phyloP scores from a whole-genome alignment of 306 rosid genomes.

The Astragalus membranaceus region DNA sequence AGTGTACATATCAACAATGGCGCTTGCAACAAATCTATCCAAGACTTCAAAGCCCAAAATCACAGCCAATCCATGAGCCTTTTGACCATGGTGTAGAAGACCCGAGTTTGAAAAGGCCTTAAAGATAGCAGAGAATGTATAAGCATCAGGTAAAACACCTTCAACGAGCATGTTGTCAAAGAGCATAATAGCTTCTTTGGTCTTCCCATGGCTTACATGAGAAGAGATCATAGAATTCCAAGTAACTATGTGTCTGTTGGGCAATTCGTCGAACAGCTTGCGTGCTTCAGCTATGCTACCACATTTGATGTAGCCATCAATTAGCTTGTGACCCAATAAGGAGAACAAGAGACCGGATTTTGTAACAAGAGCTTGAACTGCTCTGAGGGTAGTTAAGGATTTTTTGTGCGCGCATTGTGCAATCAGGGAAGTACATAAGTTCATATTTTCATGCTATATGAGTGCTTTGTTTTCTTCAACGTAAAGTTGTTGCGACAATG shows the following conservation, averaged over 20 bases:
- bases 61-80: slow-evolving; percentile 62
- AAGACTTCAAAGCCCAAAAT: slow-evolving; percentile 58
- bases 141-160: slow-evolving; percentile 57
- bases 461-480: neutral
- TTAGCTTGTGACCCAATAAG: slow-evolving; percentile 41
- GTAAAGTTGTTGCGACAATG: neutral
- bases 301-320: slow-evolving; percentile 46
- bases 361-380: slow-evolving; percentile 36
- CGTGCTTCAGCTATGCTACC: slow-evolving; percentile 42
- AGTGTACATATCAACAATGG: slow-evolving; percentile 58
- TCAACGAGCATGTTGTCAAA: slow-evolving; percentile 42
- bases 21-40: slow-evolving; percentile 52
- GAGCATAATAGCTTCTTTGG: slow-evolving; percentile 41
- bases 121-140: slow-evolving; percentile 50
- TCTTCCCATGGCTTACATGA: slow-evolving; percentile 29
- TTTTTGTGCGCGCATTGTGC: slow-evolving; percentile 29
- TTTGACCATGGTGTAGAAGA: slow-evolving; percentile 26
- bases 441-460: slow-evolving; percentile 16
- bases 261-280: slow-evolving; percentile 52
- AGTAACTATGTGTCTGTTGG: slow-evolving; percentile 37
- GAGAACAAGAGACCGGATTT: slow-evolving; percentile 31
- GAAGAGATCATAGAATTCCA: slow-evolving; percentile 61
- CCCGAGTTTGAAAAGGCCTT: slow-evolving; percentile 54
- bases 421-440: slow-evolving; percentile 38
- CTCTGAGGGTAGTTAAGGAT: slow-evolving; percentile 29